Conservation (phyloP, 1,139 yeast species). For the Trichomonascaceae sp. region DNA sequence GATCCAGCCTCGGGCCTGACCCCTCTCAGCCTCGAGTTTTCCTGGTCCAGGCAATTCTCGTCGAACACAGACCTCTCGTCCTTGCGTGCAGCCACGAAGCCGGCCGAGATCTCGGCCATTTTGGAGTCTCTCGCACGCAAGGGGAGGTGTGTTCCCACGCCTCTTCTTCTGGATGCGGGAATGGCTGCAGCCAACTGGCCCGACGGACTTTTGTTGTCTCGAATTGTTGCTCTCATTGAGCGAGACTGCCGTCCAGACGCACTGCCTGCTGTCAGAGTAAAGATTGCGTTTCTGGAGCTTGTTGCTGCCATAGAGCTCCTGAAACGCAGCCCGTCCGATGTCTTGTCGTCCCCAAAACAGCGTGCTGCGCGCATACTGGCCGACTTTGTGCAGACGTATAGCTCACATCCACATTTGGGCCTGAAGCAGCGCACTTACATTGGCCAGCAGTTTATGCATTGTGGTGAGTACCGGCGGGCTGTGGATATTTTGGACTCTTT, state of each 20-base stretch:
- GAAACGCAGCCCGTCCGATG: constrained; percentile 3
- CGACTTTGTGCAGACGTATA: constrained; percentile 3
- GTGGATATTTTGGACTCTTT: constrained; percentile 11
- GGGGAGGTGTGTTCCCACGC: neutral
- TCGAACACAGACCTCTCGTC: no score
- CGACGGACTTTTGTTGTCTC: no score
- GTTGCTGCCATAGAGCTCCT: constrained; percentile 4
- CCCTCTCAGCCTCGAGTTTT: no score
- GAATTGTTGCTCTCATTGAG: no score
- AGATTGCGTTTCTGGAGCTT: constrained; percentile 4
- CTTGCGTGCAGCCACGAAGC: neutral
- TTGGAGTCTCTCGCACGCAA: neutral
- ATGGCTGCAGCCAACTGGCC: neutral
- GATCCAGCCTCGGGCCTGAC: no score
- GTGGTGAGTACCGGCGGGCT: constrained; percentile 9
- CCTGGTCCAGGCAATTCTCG: no score
- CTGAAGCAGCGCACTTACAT: constrained; percentile 9
- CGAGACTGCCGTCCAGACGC: no score
- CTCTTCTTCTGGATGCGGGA: neutral
- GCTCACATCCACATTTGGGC: constrained; percentile 1
- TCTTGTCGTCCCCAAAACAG: constrained; percentile 3
- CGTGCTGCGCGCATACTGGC: constrained; percentile 4
- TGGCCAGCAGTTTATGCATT: constrained; percentile 11
- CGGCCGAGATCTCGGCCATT: neutral
- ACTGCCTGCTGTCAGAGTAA: constrained; percentile 1